Conservation (phyloP, 2,329 filamentous ascomycete species). For the Claviceps sp. region DNA sequence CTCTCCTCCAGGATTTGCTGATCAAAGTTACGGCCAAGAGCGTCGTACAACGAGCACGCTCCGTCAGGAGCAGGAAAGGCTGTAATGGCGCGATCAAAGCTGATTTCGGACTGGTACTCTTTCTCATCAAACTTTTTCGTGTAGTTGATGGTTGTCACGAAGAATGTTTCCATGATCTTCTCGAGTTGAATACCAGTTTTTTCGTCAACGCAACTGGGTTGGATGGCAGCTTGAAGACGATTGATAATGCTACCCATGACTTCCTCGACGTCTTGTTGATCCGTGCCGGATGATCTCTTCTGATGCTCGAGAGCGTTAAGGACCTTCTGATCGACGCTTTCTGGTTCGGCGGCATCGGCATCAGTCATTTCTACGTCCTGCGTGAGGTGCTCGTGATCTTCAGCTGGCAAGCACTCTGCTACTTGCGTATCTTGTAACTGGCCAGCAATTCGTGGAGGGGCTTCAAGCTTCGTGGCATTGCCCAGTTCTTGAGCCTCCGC, state of each 20-base stretch:
- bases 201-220: conserved; percentile 47
- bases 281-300: conserved; percentile 35
- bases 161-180: conserved; percentile 58
- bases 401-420: background rate
- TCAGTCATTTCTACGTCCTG: conserved; percentile 18
- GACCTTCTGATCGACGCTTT: conserved; percentile 32
- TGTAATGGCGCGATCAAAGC: conserved; percentile 49
- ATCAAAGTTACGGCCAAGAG: conserved; percentile 76
- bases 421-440: background rate
- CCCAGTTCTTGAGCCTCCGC: conserved; percentile 4
- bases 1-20: conserved; percentile 59
- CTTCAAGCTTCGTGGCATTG: conserved; percentile 3
- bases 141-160: conserved; percentile 47
- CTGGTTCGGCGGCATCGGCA: conserved; percentile 13
- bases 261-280: conserved; percentile 92
- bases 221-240: conserved; percentile 79
- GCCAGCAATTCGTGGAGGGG: background rate
- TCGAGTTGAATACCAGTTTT: conserved; percentile 66
- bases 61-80: conserved; percentile 40
- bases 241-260: conserved; percentile 89
- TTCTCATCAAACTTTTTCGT: conserved; percentile 37
- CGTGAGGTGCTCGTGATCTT: conserved; percentile 3
- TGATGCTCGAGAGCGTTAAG: conserved; percentile 31
- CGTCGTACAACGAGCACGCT: conserved; percentile 59
- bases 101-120: conserved; percentile 28